These are phyloP conservation scores for Corylus americana DNA, from an alignment of 306 rosid species.

Conservation along the genomic window DNA sequence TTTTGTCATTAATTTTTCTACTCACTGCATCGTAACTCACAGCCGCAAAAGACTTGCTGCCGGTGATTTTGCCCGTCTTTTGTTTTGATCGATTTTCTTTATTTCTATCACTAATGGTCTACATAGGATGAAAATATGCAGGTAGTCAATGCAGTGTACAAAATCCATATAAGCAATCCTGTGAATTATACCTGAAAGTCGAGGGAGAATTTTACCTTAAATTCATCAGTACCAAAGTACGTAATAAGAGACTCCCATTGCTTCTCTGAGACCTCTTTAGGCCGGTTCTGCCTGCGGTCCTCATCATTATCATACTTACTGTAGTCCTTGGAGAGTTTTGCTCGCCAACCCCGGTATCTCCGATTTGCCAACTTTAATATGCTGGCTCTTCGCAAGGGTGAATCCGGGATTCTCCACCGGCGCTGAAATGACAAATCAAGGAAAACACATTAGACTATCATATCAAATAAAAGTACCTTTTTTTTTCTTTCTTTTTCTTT, in stretches of 20 bases:
- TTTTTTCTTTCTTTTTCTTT: too few species aligned
- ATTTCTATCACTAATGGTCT: conserved; percentile 15
- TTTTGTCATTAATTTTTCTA: neutral
- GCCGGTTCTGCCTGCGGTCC: conserved; percentile 12
- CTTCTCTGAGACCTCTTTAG: conserved; percentile 12
- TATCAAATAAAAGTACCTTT: neutral
- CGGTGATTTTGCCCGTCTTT: conserved; percentile 14
- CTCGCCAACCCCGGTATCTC: conserved; percentile 17
- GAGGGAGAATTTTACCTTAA: neutral
- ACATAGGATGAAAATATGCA: neutral
- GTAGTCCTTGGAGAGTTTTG: conserved; percentile 17
- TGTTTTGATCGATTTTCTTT: conserved; percentile 13
- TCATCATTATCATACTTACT: conserved; percentile 10
- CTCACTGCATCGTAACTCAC: conserved; percentile 18
- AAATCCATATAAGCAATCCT: neutral
- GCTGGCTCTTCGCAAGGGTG: conserved; percentile 7
- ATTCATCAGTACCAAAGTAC: conserved; percentile 5
- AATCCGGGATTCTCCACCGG: conserved; percentile 9
- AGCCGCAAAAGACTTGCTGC: conserved; percentile 9
- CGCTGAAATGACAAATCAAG: neutral
- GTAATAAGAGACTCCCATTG: conserved; percentile 13
- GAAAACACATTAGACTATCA: neutral
- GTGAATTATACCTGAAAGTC: neutral
- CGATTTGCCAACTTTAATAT: conserved; percentile 9
- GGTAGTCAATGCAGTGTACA: neutral